Conservation (phyloP, 371 early-diverging fungal genomes). For the Saksenaea vasiformis region DNA sequence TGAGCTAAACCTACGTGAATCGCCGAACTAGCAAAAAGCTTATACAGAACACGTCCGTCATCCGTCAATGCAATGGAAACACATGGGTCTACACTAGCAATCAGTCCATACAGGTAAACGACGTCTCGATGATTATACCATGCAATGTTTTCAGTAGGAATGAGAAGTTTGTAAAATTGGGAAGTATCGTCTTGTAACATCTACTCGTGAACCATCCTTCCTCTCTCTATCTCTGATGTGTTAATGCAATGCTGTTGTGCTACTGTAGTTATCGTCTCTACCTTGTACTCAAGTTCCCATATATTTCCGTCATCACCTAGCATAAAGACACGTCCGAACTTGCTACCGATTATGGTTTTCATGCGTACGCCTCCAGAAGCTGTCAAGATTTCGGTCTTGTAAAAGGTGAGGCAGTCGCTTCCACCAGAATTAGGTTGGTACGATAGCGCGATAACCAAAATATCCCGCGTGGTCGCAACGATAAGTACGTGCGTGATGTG, state of each 20-base stretch:
- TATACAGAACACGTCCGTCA: slow-evolving; percentile 31
- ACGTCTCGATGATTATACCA: slow-evolving; percentile 9
- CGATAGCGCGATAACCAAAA: slow-evolving; percentile 76
- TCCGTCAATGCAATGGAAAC: slow-evolving; percentile 66
- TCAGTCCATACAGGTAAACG: neutral
- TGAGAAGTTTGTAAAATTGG: slow-evolving; percentile 4
- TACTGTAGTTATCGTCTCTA: slow-evolving; percentile 14
- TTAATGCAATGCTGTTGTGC: too few species aligned
- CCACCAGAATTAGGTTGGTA: slow-evolving; percentile 21
- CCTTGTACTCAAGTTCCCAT: slow-evolving; percentile 88
- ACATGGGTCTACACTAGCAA: slow-evolving; percentile 42
- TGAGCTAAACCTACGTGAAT: slow-evolving; percentile 55
- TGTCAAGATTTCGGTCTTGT: slow-evolving; percentile 74
- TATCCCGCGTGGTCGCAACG: slow-evolving; percentile 83
- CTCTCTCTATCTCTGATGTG: slow-evolving; percentile 33
- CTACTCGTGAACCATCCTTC: slow-evolving; percentile 86
- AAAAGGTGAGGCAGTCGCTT: slow-evolving; percentile 49
- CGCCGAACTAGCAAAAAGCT: slow-evolving; percentile 49
- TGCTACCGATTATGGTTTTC: slow-evolving; percentile 74
- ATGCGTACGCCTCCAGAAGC: slow-evolving; percentile 79
- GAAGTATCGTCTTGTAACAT: slow-evolving; percentile 62
- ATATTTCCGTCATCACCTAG: slow-evolving; percentile 83
- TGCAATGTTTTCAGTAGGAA: slow-evolving; percentile 14
- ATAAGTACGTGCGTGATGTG: slow-evolving; percentile 82
- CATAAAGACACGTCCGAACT: slow-evolving; percentile 86